Evolutionary conservation across 306 rosid genomes (phyloP).

Genomic region (barrel medic (Medicago truncatula)): DNA sequence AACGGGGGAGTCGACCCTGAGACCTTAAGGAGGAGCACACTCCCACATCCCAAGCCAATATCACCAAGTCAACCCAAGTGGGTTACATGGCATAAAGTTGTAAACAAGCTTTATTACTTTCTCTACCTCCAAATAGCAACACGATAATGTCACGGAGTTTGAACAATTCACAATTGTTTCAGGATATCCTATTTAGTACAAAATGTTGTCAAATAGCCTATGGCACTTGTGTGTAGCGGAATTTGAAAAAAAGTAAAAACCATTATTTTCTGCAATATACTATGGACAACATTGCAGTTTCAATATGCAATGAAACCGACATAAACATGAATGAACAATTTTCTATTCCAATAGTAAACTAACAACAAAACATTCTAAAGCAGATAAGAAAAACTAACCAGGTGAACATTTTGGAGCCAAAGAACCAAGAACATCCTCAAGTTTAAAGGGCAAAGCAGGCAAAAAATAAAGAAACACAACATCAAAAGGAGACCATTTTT

Average conservation of each 20-base stretch:
- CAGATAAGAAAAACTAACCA: constrained; percentile 49
- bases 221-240: background rate
- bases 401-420: constrained; percentile 61
- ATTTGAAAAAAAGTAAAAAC: background rate
- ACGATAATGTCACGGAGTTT: too few relatives aligned
- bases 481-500: constrained; percentile 78
- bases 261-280: background rate
- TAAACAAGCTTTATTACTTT: too few relatives aligned
- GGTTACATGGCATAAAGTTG: too few relatives aligned
- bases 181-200: background rate
- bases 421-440: constrained; percentile 60
- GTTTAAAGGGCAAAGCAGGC: constrained; percentile 75
- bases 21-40: too few relatives aligned
- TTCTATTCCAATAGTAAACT: background rate
- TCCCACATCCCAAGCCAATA: too few relatives aligned
- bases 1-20: too few relatives aligned
- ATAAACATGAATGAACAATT: background rate
- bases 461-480: constrained; percentile 83
- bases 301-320: background rate
- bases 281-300: background rate
- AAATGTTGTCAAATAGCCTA: background rate
- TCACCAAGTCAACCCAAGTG: too few relatives aligned
- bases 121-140: too few relatives aligned
- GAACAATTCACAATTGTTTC: background rate
- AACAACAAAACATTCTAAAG: background rate